Conservation (phyloP, 805 yeast species). For the Sugiyamaella qingdaonensis region DNA sequence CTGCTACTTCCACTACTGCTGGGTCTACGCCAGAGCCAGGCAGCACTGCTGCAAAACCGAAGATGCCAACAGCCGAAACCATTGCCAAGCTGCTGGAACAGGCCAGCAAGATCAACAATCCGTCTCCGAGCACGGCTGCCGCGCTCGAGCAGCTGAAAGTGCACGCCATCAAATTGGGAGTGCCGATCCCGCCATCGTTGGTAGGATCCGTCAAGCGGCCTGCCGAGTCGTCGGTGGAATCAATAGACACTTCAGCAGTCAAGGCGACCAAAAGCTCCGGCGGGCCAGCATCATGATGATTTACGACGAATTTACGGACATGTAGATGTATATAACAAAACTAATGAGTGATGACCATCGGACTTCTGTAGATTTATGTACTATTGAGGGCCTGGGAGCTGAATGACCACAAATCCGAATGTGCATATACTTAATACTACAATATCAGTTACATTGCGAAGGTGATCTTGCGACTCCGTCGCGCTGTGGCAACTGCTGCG, state of each 20-base stretch:
- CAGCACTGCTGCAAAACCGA: conserved; percentile 10
- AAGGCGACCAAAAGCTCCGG: conserved; percentile 10
- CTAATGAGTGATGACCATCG: background rate
- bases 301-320: background rate
- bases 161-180: conserved; percentile 18
- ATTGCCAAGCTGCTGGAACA: conserved; percentile 34
- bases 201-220: conserved; percentile 6
- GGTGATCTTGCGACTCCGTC: too few relatives aligned
- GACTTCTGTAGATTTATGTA: background rate
- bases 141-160: conserved; percentile 34
- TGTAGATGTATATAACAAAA: conserved; percentile 1
- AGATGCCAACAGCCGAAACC: conserved; percentile 27
- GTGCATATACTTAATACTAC: too few relatives aligned
- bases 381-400: too few relatives aligned
- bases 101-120: conserved; percentile 35
- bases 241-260: conserved; percentile 8
- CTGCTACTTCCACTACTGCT: conserved; percentile 1
- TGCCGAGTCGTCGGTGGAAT: conserved; percentile 13
- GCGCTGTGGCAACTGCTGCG: too few relatives aligned
- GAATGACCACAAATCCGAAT: too few relatives aligned
- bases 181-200: background rate
- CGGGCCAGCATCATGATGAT: background rate
- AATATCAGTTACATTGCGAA: too few relatives aligned
- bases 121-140: conserved; percentile 31
- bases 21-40: conserved; percentile 8